Percentiles rank a stretch among this genome's conserved stretches.
phyloP scores from a whole-genome alignment of 768 basidiomycete species.

The Chalciporus chontae region DNA sequence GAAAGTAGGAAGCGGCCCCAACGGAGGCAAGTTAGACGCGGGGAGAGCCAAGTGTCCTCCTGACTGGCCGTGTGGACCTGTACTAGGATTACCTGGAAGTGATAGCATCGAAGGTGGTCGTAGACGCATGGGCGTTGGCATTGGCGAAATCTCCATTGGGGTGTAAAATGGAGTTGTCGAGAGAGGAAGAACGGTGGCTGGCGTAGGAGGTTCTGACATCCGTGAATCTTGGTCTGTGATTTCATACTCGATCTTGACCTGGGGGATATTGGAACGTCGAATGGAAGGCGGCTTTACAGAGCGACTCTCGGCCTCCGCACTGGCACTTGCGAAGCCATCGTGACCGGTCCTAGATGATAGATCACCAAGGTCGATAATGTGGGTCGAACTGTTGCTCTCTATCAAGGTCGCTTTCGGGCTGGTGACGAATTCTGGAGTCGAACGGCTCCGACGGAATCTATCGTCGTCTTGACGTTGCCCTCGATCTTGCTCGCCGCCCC shows the following conservation, averaged over 20 bases:
- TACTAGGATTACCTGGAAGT: background rate
- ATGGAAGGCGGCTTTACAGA: background rate
- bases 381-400: background rate
- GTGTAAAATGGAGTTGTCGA: constrained; percentile 26
- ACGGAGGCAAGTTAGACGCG: background rate
- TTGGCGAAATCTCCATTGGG: constrained; percentile 22
- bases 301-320: background rate
- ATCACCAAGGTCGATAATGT: constrained; percentile 9
- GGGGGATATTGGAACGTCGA: constrained; percentile 10
- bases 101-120: constrained; percentile 7
- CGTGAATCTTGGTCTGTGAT: constrained; percentile 16
- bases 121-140: constrained; percentile 10
- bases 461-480: constrained; percentile 1
- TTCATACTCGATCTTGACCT: constrained; percentile 23
- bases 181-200: constrained; percentile 20
- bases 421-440: constrained; percentile 15
- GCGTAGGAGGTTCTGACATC: constrained; percentile 21
- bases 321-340: background rate
- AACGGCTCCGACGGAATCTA: constrained; percentile 17
- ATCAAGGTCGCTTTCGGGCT: background rate
- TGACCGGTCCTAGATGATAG: background rate
- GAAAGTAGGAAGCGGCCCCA: constrained; percentile 10
- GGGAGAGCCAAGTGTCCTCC: constrained; percentile 8
- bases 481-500: background rate
- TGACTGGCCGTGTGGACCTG: background rate